Conservation (phyloP, 768 basidiomycete species). For the Ramaria sp. region DNA sequence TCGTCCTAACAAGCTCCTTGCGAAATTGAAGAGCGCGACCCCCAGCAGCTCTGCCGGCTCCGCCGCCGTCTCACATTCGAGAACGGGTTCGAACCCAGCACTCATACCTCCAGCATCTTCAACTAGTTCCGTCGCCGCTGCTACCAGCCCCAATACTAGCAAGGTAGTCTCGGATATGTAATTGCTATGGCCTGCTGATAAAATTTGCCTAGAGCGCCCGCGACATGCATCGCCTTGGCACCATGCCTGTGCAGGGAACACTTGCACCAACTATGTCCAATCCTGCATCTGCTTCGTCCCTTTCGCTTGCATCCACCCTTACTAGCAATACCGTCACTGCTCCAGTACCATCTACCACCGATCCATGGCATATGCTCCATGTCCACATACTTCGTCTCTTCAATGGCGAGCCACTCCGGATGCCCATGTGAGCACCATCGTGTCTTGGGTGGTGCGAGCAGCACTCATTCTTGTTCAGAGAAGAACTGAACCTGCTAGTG, state of each 20-base stretch:
- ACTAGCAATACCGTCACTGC: slow-evolving; percentile 20
- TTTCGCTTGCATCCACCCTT: slow-evolving; percentile 30
- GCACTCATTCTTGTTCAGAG: slow-evolving; percentile 31
- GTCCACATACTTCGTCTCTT: slow-evolving; percentile 85
- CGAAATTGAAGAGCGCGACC: slow-evolving; percentile 3
- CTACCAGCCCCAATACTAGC: neutral
- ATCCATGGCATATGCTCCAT: slow-evolving; percentile 76
- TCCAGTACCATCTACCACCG: slow-evolving; percentile 12
- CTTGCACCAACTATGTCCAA: slow-evolving; percentile 15
- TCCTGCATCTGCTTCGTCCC: slow-evolving; percentile 11
- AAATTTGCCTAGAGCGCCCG: slow-evolving; percentile 29
- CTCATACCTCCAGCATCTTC: slow-evolving; percentile 1
- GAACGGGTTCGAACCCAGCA: slow-evolving; percentile 2
- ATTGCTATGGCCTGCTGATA: neutral
- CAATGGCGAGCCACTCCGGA: slow-evolving; percentile 77
- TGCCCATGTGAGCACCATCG: slow-evolving; percentile 55
- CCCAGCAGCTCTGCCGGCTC: neutral
- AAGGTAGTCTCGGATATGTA: neutral
- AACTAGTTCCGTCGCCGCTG: neutral
- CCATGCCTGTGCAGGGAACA: slow-evolving; percentile 31
- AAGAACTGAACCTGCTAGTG: slow-evolving; percentile 80
- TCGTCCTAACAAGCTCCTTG: neutral
- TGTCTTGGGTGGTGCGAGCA: neutral
- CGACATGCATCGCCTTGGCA: slow-evolving; percentile 79
- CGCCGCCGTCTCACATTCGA: neutral